These are phyloP conservation scores for Panus rudis DNA, from an alignment of 768 basidiomycete genomes.

Conservation along the genomic window DNA sequence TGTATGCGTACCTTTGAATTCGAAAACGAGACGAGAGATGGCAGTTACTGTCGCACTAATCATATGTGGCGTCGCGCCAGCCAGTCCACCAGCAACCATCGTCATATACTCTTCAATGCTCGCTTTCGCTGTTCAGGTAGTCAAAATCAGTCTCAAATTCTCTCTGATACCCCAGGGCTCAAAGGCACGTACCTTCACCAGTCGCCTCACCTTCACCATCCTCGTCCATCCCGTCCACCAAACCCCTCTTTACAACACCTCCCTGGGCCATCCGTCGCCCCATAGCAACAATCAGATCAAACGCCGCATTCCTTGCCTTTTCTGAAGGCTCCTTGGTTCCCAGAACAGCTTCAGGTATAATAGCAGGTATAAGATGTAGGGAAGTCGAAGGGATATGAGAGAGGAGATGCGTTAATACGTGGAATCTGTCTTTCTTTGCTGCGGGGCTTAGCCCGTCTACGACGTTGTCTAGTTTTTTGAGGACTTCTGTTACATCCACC, in stretches of 20 bases:
- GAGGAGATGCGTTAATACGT: constrained; percentile 64
- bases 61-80: constrained; percentile 93
- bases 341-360: constrained; percentile 91
- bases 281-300: constrained; percentile 87
- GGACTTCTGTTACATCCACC: constrained; percentile 49
- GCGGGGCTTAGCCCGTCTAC: constrained; percentile 65
- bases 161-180: too few species aligned
- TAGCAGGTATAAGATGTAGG: constrained; percentile 77
- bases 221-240: constrained; percentile 82
- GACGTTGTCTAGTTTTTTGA: constrained; percentile 60
- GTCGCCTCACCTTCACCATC: constrained; percentile 35
- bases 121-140: constrained; percentile 46
- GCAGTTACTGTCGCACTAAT: constrained; percentile 96
- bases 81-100: constrained; percentile 93
- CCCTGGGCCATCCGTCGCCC: constrained; percentile 86
- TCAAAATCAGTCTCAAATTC: constrained; percentile 1
- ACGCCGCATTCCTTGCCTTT: constrained; percentile 82
- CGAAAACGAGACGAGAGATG: constrained; percentile 88
- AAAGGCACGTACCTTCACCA: constrained; percentile 39
- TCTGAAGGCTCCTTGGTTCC: constrained; percentile 97
- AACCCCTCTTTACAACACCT: constrained; percentile 68
- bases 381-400: constrained; percentile 58
- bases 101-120: constrained; percentile 90
- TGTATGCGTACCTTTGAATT: constrained; percentile 75
- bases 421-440: constrained; percentile 90